Evolutionary conservation across 2,329 filamentous ascomycete genomes (phyloP).

Genomic region (Exserohilum rostratum): DNA sequence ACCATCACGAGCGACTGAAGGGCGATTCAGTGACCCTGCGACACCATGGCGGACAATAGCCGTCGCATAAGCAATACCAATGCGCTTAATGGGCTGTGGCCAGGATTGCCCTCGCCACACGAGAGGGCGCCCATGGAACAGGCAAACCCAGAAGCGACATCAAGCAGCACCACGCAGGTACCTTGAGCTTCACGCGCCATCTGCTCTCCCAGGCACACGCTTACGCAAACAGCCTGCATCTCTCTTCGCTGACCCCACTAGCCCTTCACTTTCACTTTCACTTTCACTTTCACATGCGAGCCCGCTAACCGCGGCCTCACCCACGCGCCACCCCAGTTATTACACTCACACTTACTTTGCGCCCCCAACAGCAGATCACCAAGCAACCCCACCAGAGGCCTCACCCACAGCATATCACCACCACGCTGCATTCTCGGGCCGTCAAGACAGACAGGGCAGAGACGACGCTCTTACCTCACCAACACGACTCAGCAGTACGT

Average conservation of each 20-base stretch:
- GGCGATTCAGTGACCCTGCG: not conserved
- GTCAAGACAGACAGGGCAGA: slow-evolving; percentile 1
- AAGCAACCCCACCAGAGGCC: not conserved
- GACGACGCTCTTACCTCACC: slow-evolving; percentile 11
- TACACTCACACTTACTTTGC: not conserved
- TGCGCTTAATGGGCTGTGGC: not conserved
- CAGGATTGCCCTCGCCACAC: slow-evolving; percentile 6
- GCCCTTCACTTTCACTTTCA: slow-evolving; percentile 1
- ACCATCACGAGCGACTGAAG: not conserved
- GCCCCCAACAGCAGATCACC: not conserved
- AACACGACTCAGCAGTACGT: slow-evolving; percentile 3
- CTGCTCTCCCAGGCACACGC: not conserved
- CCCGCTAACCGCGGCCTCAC: not conserved
- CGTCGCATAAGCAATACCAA: not conserved
- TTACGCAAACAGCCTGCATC: slow-evolving; percentile 13
- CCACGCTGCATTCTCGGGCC: not conserved
- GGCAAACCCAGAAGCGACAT: not conserved
- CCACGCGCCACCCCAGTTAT: not conserved
- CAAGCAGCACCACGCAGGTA: slow-evolving; percentile 3
- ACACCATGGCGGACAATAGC: slow-evolving; percentile 9
- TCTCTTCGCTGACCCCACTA: slow-evolving; percentile 6
- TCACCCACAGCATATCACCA: not conserved
- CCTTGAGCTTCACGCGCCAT: not conserved
- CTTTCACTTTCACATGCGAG: not conserved
- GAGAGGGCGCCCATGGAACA: not conserved